A percentile compares a stretch with the other conserved stretches of the same genome.
Evolutionary conservation across 1,284 basidiomycete genomes (phyloP).

Genomic region (Leccinum glutinopallens): DNA sequence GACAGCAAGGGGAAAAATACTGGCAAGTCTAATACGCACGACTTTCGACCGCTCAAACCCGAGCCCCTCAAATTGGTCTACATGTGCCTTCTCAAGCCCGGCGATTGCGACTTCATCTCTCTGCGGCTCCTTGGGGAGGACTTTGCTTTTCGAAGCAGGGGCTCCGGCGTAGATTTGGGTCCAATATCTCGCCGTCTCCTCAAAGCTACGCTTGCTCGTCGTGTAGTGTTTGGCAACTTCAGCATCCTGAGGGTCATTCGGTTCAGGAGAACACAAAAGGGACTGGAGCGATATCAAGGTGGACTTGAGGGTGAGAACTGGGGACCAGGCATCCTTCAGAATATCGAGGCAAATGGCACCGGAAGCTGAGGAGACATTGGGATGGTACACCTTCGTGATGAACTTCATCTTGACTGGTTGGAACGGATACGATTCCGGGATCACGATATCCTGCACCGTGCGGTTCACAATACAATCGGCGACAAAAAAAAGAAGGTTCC

Average conservation of each 20-base stretch:
- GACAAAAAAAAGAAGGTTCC: constrained; percentile 24
- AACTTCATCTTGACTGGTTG: constrained; percentile 99
- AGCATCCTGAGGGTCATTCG: constrained; percentile 97
- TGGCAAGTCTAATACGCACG: constrained; percentile 48
- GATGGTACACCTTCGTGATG: constrained; percentile 96
- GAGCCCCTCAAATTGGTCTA: constrained; percentile 70
- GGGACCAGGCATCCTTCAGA: constrained; percentile 90
- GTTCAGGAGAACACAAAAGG: constrained; percentile 94
- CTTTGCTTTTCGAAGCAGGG: constrained; percentile 49
- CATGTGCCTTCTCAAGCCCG: constrained; percentile 71
- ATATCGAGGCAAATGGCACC: constrained; percentile 92
- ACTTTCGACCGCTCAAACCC: constrained; percentile 79
- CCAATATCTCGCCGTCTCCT: constrained; percentile 95
- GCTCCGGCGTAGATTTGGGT: constrained; percentile 87
- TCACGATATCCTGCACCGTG: constrained; percentile 80
- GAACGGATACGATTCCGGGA: constrained; percentile 95
- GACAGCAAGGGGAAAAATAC: neutral
- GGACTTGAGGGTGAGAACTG: constrained; percentile 94
- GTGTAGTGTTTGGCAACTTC: constrained; percentile 98
- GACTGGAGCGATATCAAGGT: constrained; percentile 96
- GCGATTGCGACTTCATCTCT: constrained; percentile 74
- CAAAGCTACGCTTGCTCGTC: constrained; percentile 84
- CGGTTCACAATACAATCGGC: constrained; percentile 13
- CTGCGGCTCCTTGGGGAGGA: constrained; percentile 31
- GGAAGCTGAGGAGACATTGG: constrained; percentile 93